Evolutionary conservation across 129 eudicot genomes (phyloP).

Genomic region (Flaveria ramosissima): DNA sequence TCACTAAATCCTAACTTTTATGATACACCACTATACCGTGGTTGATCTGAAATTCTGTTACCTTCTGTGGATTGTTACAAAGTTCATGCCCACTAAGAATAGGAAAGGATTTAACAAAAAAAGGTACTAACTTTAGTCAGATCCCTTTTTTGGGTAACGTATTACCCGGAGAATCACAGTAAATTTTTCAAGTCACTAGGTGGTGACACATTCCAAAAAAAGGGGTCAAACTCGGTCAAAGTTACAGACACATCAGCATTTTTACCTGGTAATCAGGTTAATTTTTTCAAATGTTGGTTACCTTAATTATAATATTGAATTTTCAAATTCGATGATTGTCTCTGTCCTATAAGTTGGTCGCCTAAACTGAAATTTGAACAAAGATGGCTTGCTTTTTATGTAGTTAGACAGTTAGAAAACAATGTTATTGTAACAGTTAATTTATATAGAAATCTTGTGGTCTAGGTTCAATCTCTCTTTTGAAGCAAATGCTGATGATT

Average conservation of each 20-base stretch:
- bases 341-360: neutral
- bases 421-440: neutral
- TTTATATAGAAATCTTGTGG: neutral
- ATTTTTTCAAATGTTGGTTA: neutral
- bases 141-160: neutral
- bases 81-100: neutral
- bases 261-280: neutral
- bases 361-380: neutral
- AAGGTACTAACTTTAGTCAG: neutral
- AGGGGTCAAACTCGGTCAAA: neutral
- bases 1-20: neutral
- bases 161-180: neutral
- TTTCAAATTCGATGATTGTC: neutral
- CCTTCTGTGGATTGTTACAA: neutral
- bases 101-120: neutral
- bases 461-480: conserved; percentile 52
- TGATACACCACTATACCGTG: neutral
- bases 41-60: neutral
- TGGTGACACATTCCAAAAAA: too few relatives aligned
- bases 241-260: neutral
- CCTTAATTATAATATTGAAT: neutral
- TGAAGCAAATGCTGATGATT: conserved; percentile 55
- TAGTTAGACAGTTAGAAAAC: neutral
- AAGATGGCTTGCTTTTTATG: conserved; percentile 1
- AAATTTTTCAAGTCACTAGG: neutral